Evolutionary conservation across 23 red algal genomes (phyloP).

Genomic region (Gracilaria domingensis): DNA sequence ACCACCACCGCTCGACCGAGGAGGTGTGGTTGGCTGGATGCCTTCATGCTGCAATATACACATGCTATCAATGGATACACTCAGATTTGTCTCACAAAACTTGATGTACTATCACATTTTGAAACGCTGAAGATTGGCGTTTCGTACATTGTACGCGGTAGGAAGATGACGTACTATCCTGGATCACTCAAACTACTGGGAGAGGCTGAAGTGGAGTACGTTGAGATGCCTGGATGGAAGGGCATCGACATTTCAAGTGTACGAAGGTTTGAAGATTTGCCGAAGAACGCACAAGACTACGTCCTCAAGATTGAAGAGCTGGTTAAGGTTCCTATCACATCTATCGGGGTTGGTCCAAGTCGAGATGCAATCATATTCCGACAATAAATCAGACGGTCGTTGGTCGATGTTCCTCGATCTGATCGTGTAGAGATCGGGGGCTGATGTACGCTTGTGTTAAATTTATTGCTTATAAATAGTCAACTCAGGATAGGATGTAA

Average conservation of each 20-base stretch:
- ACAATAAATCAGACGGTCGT: not conserved
- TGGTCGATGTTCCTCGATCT: not conserved
- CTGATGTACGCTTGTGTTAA: not conserved
- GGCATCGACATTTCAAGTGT: conserved; percentile 76
- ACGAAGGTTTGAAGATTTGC: conserved; percentile 78
- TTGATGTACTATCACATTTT: conserved; percentile 93
- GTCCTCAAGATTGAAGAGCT: conserved; percentile 85
- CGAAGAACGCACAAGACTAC: conserved; percentile 78
- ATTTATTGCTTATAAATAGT: not conserved
- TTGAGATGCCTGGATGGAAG: conserved; percentile 91
- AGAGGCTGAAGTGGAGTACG: conserved; percentile 92
- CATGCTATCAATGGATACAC: conserved; percentile 92
- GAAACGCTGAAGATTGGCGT: conserved; percentile 86
- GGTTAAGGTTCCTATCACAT: conserved; percentile 74
- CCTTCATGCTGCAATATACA: conserved; percentile 92
- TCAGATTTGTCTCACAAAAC: conserved; percentile 89
- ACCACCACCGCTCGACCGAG: conserved; percentile 90
- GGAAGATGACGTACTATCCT: conserved; percentile 75
- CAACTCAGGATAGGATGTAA: not conserved
- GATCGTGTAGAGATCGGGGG: not conserved
- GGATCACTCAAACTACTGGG: conserved; percentile 75
- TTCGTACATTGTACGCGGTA: conserved; percentile 77
- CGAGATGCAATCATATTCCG: conserved; percentile 89
- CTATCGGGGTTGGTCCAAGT: conserved; percentile 91
- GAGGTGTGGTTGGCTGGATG: conserved; percentile 97